A percentile compares a stretch with the other conserved stretches of the same genome.
Conservation (phyloP, 2,329 filamentous ascomycete genomes). For the Xylaria sp. region DNA sequence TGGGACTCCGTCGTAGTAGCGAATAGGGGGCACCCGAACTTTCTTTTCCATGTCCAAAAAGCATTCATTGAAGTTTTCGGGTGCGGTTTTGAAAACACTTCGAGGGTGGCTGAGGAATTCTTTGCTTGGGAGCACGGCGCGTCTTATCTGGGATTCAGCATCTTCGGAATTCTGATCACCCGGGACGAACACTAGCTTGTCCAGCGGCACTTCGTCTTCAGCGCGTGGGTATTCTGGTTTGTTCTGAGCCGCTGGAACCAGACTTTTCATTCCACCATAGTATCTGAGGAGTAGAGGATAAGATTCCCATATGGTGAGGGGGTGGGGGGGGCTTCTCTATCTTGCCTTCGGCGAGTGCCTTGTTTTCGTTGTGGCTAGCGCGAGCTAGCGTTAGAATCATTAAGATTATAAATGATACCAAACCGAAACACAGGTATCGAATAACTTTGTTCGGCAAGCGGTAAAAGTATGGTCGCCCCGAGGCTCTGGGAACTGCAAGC, state of each 20-base stretch:
- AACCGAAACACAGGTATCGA: slow-evolving; percentile 75
- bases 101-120: slow-evolving; percentile 55
- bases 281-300: slow-evolving; percentile 88
- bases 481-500: slow-evolving; percentile 40
- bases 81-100: slow-evolving; percentile 43
- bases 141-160: slow-evolving; percentile 14
- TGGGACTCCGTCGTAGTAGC: slow-evolving; percentile 78
- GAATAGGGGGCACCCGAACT: slow-evolving; percentile 70
- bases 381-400: slow-evolving; percentile 79
- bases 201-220: slow-evolving; percentile 61
- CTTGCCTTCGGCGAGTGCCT: slow-evolving; percentile 61
- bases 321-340: slow-evolving; percentile 55
- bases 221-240: slow-evolving; percentile 79
- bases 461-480: slow-evolving; percentile 54
- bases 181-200: slow-evolving; percentile 46
- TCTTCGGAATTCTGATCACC: slow-evolving; percentile 40
- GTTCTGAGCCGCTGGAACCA: slow-evolving; percentile 71
- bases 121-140: slow-evolving; percentile 53
- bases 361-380: slow-evolving; percentile 74
- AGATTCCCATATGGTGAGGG: slow-evolving; percentile 78
- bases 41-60: slow-evolving; percentile 74
- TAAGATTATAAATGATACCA: slow-evolving; percentile 72
- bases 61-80: slow-evolving; percentile 72
- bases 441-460: slow-evolving; percentile 75
- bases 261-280: slow-evolving; percentile 80